Percentiles rank a stretch among this genome's conserved stretches.
Conservation (phyloP, 345 rosid genomes). For the Eucalyptus curtisii region DNA sequence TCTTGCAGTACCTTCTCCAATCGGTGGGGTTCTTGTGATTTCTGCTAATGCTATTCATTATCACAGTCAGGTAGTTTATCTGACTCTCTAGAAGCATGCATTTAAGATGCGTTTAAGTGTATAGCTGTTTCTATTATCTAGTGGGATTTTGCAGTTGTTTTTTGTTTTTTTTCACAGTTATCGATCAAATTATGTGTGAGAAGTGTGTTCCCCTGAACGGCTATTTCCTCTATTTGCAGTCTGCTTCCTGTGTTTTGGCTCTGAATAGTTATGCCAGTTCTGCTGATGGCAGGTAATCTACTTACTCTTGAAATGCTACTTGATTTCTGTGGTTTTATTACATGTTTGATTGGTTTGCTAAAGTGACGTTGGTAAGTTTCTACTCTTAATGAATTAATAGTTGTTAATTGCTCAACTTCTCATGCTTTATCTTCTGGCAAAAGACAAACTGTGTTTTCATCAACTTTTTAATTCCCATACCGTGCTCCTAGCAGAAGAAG, state of each 20-base stretch:
- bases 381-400: background rate
- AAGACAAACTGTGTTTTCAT: background rate
- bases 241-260: conserved; percentile 80
- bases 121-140: background rate
- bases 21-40: conserved; percentile 92
- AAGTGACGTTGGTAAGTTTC: background rate
- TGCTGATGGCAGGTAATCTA: conserved; percentile 60
- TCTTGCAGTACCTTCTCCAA: conserved; percentile 93
- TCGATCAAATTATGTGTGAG: background rate
- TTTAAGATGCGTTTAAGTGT: background rate
- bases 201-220: background rate
- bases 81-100: background rate
- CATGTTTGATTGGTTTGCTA: background rate
- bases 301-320: background rate
- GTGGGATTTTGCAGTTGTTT: background rate
- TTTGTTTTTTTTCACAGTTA: background rate
- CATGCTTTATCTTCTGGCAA: background rate
- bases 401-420: background rate
- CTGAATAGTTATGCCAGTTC: conserved; percentile 74
- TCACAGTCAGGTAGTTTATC: conserved; percentile 69
- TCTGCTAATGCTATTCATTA: conserved; percentile 81
- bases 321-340: background rate
- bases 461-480: background rate
- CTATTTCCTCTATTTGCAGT: conserved; percentile 41
- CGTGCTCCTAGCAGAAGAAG: background rate